Conservation (phyloP, 2,329 filamentous ascomycete genomes). For the Paracoccidioides lutzii region DNA sequence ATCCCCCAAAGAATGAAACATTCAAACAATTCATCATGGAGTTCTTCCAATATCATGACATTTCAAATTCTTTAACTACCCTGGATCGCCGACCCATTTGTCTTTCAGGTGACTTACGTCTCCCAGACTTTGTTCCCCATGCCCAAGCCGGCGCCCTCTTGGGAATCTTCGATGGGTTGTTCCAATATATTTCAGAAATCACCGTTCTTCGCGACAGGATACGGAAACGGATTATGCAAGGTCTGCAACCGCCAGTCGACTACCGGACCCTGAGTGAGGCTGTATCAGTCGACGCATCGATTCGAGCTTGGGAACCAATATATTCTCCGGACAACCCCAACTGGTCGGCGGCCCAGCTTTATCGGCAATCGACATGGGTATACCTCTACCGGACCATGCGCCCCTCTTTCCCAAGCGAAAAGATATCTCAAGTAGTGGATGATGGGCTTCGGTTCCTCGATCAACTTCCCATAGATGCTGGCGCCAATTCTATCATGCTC, state of each 20-base stretch:
- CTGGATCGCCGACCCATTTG: constrained; percentile 41
- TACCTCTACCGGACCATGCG: constrained; percentile 51
- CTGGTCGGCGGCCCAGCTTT: constrained; percentile 45
- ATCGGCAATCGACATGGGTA: constrained; percentile 51
- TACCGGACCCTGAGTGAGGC: constrained; percentile 61
- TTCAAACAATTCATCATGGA: constrained; percentile 60
- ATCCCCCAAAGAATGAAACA: constrained; percentile 49
- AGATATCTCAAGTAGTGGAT: constrained; percentile 45
- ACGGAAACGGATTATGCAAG: constrained; percentile 49
- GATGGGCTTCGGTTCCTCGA: constrained; percentile 45
- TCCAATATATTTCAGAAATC: constrained; percentile 65
- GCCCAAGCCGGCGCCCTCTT: constrained; percentile 50
- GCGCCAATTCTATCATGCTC: constrained; percentile 46
- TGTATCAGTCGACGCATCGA: constrained; percentile 59
- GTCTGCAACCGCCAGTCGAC: constrained; percentile 56
- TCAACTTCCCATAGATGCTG: constrained; percentile 40
- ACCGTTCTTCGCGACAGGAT: constrained; percentile 64
- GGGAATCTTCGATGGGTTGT: constrained; percentile 70
- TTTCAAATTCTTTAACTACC: constrained; percentile 45
- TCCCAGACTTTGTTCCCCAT: constrained; percentile 43
- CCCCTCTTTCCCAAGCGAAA: constrained; percentile 41
- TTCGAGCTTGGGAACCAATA: constrained; percentile 60
- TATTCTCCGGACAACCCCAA: constrained; percentile 40
- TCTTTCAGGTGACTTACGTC: constrained; percentile 40
- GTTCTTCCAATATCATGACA: constrained; percentile 74